Evolutionary conservation across 2,329 filamentous ascomycete species (phyloP).

Genomic region (Phyllosticta paracitricarpa): DNA sequence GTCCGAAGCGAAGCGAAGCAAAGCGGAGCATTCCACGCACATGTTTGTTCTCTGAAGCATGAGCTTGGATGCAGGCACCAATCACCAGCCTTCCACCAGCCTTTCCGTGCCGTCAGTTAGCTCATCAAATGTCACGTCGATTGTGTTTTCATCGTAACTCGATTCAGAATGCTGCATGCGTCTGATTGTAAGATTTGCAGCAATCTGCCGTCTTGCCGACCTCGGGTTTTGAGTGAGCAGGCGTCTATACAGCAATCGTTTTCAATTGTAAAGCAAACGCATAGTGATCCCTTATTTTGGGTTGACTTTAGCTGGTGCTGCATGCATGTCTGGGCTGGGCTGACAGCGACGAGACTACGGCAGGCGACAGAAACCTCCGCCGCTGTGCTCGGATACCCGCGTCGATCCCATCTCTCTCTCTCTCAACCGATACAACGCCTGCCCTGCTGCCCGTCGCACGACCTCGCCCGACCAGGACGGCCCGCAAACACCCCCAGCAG

Average conservation of each 20-base stretch:
- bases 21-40: not conserved
- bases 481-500: not conserved
- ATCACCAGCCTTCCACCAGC: not conserved
- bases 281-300: too few species aligned
- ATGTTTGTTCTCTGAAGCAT: not conserved
- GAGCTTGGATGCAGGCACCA: not conserved
- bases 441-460: not conserved
- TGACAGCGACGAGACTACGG: not conserved
- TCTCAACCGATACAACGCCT: not conserved
- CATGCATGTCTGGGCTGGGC: too few species aligned
- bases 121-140: too few species aligned
- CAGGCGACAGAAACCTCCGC: slow-evolving; percentile 8
- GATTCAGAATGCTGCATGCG: too few species aligned
- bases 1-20: slow-evolving; percentile 8
- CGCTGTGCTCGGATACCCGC: not conserved
- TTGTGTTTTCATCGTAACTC: too few species aligned
- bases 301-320: not conserved
- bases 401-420: not conserved
- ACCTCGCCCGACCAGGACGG: not conserved
- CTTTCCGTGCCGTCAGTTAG: not conserved
- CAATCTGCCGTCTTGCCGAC: too few species aligned
- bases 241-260: too few species aligned
- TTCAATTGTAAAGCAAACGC: too few species aligned
- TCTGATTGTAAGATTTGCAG: too few species aligned
- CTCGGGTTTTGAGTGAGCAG: too few species aligned